These are phyloP conservation scores for Pluteus cervinus DNA, from an alignment of 768 basidiomycete species.

Conservation along the genomic window DNA sequence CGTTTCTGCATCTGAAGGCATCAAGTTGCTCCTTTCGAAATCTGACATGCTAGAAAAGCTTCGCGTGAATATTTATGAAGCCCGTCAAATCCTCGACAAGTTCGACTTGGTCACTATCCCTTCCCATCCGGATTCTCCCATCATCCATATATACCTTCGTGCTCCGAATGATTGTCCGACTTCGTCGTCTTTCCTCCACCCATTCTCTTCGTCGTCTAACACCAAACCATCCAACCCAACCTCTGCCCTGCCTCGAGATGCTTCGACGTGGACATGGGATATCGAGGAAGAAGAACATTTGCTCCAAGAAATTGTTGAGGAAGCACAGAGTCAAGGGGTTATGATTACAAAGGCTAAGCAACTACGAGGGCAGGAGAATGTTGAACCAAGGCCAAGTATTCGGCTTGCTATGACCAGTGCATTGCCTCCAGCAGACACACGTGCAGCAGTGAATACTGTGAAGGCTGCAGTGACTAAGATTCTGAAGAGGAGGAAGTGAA, in stretches of 20 bases:
- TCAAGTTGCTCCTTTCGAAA: constrained; percentile 69
- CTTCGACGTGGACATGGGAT: constrained; percentile 46
- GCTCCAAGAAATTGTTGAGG: constrained; percentile 91
- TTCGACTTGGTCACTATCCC: constrained; percentile 79
- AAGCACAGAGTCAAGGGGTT: constrained; percentile 74
- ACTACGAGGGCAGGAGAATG: constrained; percentile 75
- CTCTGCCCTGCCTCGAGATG: constrained; percentile 40
- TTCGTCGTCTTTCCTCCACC: constrained; percentile 17
- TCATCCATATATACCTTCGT: constrained; percentile 79
- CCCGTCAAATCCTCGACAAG: constrained; percentile 78
- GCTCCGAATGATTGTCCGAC: constrained; percentile 19
- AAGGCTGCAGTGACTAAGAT: constrained; percentile 74
- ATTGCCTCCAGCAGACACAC: constrained; percentile 83
- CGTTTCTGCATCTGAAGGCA: constrained; percentile 81
- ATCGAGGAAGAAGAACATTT: constrained; percentile 67
- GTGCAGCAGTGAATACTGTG: constrained; percentile 77
- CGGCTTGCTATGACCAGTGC: constrained; percentile 77
- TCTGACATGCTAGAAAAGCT: constrained; percentile 73
- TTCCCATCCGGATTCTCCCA: constrained; percentile 78
- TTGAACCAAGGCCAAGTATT: constrained; percentile 79
- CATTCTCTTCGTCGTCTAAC: constrained; percentile 12
- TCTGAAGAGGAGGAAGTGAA: constrained; percentile 52
- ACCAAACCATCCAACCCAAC: constrained; percentile 45
- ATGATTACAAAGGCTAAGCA: constrained; percentile 82
- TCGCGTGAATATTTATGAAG: constrained; percentile 73